phyloP scores from a whole-genome alignment of 2,329 filamentous ascomycete genomes.

The Fusarium foetens region DNA sequence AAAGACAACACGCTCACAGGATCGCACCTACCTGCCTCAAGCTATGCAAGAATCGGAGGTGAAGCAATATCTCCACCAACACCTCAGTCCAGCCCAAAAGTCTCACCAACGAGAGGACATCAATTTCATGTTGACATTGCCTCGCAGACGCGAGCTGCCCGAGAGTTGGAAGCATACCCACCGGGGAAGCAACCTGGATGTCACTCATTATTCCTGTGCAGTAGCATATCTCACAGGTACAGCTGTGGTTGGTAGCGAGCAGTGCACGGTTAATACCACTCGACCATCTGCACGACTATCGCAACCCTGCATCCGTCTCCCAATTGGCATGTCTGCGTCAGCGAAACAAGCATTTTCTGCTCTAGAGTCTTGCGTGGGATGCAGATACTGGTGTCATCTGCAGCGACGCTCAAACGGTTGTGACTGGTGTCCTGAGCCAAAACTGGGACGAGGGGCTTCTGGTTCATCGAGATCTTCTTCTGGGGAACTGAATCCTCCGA shows the following conservation, averaged over 20 bases:
- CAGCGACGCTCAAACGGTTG: conserved; percentile 43
- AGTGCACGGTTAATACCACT: conserved; percentile 29
- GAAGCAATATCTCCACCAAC: conserved; percentile 38
- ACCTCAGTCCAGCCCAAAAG: conserved; percentile 35
- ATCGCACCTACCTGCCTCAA: neutral
- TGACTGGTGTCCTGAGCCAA: conserved; percentile 32
- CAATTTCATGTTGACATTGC: conserved; percentile 34
- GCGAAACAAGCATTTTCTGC: conserved; percentile 37
- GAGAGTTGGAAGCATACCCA: conserved; percentile 42
- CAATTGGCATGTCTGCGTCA: conserved; percentile 24
- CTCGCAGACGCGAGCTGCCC: conserved; percentile 43
- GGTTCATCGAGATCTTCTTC: conserved; percentile 6
- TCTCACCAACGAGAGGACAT: conserved; percentile 40
- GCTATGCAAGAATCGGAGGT: conserved; percentile 1
- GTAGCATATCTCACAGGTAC: conserved; percentile 49
- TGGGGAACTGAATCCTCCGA: neutral
- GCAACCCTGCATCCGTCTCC: conserved; percentile 43
- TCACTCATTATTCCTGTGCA: conserved; percentile 43
- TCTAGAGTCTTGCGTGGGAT: conserved; percentile 45
- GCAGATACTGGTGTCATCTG: conserved; percentile 45
- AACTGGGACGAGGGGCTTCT: neutral
- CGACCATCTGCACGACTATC: conserved; percentile 39
- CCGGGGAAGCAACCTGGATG: conserved; percentile 27
- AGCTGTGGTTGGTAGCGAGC: conserved; percentile 33
- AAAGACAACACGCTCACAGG: neutral